Evolutionary conservation across 805 yeast species (phyloP).

Genomic region (Lipomyces kockii): DNA sequence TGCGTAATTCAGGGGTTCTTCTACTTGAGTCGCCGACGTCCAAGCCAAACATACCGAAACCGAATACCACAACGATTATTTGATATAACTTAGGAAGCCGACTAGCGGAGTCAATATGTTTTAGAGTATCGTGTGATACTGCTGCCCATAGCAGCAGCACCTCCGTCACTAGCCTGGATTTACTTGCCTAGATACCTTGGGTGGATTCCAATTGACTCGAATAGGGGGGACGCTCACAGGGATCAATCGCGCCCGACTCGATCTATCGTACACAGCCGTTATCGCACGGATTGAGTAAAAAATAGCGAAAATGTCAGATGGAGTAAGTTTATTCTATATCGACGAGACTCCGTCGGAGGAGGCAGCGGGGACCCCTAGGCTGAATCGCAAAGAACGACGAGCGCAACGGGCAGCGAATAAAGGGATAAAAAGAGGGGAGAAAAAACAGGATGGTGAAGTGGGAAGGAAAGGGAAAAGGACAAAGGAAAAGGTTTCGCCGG

Average conservation of each 20-base stretch:
- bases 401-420: not conserved
- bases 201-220: not conserved
- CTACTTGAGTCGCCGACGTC: too few relatives aligned
- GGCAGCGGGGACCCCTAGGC: not conserved
- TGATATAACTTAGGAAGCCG: not conserved
- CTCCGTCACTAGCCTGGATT: not conserved
- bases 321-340: not conserved
- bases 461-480: not conserved
- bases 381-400: not conserved
- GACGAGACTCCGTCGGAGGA: not conserved
- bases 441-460: not conserved
- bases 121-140: not conserved
- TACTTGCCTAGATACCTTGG: too few relatives aligned
- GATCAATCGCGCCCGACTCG: not conserved
- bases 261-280: not conserved
- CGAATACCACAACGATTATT: not conserved
- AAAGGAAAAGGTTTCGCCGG: not conserved
- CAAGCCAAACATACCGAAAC: too few relatives aligned
- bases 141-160: not conserved
- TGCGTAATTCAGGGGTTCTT: too few relatives aligned
- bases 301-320: not conserved
- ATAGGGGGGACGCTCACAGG: not conserved
- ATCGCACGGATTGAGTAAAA: not conserved
- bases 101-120: not conserved
- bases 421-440: conserved; percentile 4